phyloP scores from a whole-genome alignment of 2,329 filamentous ascomycete species.

The Diaporthe citrichinensis region DNA sequence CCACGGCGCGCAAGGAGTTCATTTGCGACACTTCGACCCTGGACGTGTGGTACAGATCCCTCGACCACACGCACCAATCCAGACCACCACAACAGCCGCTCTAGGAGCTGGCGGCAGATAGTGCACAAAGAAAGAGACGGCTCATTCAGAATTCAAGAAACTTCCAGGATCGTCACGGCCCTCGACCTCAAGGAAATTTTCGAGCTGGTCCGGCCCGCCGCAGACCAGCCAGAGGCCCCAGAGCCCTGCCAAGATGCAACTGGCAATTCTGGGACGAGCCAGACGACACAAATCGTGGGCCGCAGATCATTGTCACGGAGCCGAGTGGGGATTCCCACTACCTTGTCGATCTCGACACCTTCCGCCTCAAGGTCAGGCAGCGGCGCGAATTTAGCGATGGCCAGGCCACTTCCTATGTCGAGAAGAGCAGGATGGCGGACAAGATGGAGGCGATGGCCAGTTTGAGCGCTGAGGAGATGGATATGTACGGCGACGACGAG shows the following conservation, averaged over 20 bases:
- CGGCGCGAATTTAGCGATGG: neutral
- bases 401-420: neutral
- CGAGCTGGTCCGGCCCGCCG: neutral
- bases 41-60: conserved; percentile 26
- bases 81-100: conserved; percentile 12
- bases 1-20: conserved; percentile 30
- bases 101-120: conserved; percentile 16
- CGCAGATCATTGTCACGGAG: conserved; percentile 37
- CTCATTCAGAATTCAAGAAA: neutral
- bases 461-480: neutral
- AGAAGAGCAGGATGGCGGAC: neutral
- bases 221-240: neutral
- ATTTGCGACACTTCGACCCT: conserved; percentile 18
- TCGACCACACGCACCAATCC: neutral
- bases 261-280: conserved; percentile 33
- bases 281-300: conserved; percentile 35
- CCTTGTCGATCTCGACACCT: conserved; percentile 25
- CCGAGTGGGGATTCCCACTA: conserved; percentile 28
- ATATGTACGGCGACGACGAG: neutral
- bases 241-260: conserved; percentile 12
- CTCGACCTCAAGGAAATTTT: neutral
- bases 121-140: neutral
- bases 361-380: conserved; percentile 14
- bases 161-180: neutral
- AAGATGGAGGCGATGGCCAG: neutral